These are phyloP conservation scores for Plenodomus lindquistii DNA, from an alignment of 2,329 filamentous ascomycete genomes.

Conservation along the genomic window DNA sequence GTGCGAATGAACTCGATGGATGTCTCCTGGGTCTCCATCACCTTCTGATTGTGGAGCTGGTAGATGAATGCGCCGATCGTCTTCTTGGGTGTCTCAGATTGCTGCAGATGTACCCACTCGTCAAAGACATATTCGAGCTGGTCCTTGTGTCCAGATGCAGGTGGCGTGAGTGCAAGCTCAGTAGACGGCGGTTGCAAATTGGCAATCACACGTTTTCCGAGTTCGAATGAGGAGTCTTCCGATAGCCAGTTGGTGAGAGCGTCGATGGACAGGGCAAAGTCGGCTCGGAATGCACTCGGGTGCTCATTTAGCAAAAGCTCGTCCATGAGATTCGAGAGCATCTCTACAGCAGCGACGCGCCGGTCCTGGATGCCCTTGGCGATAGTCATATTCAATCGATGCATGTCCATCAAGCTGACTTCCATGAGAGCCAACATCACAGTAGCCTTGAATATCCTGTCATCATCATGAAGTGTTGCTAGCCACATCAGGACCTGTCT, in stretches of 20 bases:
- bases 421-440: slow-evolving; percentile 65
- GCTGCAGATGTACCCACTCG: slow-evolving; percentile 87
- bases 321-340: slow-evolving; percentile 79
- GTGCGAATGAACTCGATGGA: slow-evolving; percentile 78
- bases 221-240: slow-evolving; percentile 68
- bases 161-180: slow-evolving; percentile 58
- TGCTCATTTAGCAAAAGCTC: slow-evolving; percentile 77
- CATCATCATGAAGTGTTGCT: slow-evolving; percentile 57
- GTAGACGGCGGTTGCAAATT: slow-evolving; percentile 64
- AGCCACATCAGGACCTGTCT: slow-evolving; percentile 58
- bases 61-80: slow-evolving; percentile 76
- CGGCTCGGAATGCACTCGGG: slow-evolving; percentile 77
- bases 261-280: slow-evolving; percentile 82
- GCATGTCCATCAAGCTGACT: slow-evolving; percentile 63
- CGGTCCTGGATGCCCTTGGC: slow-evolving; percentile 72
- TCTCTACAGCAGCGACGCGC: slow-evolving; percentile 73
- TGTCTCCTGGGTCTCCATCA: slow-evolving; percentile 76
- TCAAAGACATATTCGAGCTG: slow-evolving; percentile 95
- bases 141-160: slow-evolving; percentile 66
- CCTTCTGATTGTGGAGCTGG: slow-evolving; percentile 75
- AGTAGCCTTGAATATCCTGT: slow-evolving; percentile 63
- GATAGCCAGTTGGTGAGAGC: slow-evolving; percentile 79
- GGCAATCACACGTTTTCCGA: slow-evolving; percentile 72
- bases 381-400: slow-evolving; percentile 64
- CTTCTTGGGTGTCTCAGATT: slow-evolving; percentile 74